Percentiles rank a stretch among this genome's conserved stretches.
Conservation (phyloP, 202 grass and related monocot genomes). For the Schoenoplectus triqueter region DNA sequence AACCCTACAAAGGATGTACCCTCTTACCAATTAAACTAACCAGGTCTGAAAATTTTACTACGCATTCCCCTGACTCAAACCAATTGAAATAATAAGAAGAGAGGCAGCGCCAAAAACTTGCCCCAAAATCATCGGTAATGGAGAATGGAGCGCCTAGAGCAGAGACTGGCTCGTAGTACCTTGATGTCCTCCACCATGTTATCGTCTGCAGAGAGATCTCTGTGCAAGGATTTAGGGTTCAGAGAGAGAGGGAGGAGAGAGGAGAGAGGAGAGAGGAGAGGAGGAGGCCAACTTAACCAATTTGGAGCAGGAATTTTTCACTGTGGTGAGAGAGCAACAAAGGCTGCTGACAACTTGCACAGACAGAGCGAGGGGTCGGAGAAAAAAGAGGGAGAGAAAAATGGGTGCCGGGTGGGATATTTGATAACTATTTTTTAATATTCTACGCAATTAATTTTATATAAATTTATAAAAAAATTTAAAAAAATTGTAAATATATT, state of each 20-base stretch:
- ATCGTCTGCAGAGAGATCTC: conserved; percentile 31
- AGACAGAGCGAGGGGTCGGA: background rate
- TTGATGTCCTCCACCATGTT: background rate
- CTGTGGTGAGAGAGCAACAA: conserved; percentile 40
- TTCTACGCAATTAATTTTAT: too few relatives aligned
- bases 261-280: background rate
- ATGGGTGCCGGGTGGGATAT: too few relatives aligned
- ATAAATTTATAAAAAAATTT: too few relatives aligned
- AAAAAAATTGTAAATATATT: too few relatives aligned
- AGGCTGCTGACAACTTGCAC: conserved; percentile 61
- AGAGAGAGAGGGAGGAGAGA: conserved; percentile 1
- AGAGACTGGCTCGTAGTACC: conserved; percentile 1
- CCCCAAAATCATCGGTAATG: conserved; percentile 34
- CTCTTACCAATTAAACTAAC: conserved; percentile 33
- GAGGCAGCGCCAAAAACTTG: background rate
- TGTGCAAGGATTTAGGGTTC: conserved; percentile 10
- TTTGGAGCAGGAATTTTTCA: conserved; percentile 56
- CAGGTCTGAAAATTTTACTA: background rate
- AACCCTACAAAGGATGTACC: conserved; percentile 19
- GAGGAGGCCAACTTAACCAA: conserved; percentile 30
- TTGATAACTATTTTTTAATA: too few relatives aligned
- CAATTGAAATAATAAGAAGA: background rate
- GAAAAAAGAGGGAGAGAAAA: too few relatives aligned
- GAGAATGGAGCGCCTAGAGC: background rate
- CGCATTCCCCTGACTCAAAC: background rate